These are phyloP conservation scores for Taphrina pruni DNA, from an alignment of 1,139 yeast species.

Conservation along the genomic window DNA sequence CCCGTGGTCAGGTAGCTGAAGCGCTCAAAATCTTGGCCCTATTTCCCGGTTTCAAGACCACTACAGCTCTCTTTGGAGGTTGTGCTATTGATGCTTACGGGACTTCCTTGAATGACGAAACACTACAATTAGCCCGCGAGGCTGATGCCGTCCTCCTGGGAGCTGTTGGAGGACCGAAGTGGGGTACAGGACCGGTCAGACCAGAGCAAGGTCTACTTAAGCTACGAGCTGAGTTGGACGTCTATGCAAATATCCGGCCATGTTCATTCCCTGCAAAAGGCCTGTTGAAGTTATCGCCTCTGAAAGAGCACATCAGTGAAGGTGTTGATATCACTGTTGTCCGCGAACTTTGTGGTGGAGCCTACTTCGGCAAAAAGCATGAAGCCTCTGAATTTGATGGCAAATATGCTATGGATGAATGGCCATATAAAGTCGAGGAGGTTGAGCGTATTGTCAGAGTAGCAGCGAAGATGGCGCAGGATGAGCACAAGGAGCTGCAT, in stretches of 20 bases:
- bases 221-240: conserved; percentile 89
- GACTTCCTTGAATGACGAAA: conserved; percentile 83
- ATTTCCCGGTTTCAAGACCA: conserved; percentile 68
- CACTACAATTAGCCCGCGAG: conserved; percentile 80
- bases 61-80: conserved; percentile 85
- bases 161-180: conserved; percentile 98
- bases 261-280: conserved; percentile 92
- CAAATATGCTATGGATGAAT: conserved; percentile 87
- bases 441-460: conserved; percentile 93
- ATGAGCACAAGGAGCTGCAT: conserved; percentile 82
- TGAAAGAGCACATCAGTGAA: conserved; percentile 77
- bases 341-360: conserved; percentile 96
- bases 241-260: conserved; percentile 95
- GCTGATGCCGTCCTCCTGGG: conserved; percentile 95
- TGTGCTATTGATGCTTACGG: conserved; percentile 99
- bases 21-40: conserved; percentile 89
- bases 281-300: conserved; percentile 82
- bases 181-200: conserved; percentile 94
- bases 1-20: conserved; percentile 59
- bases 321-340: conserved; percentile 93
- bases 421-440: conserved; percentile 85
- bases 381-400: conserved; percentile 72
- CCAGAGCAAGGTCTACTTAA: conserved; percentile 96
- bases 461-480: conserved; percentile 97
- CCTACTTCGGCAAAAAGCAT: conserved; percentile 91